These are phyloP conservation scores for Phaeomoniella chlamydospora DNA, from an alignment of 2,329 filamentous ascomycete genomes.

Conservation along the genomic window DNA sequence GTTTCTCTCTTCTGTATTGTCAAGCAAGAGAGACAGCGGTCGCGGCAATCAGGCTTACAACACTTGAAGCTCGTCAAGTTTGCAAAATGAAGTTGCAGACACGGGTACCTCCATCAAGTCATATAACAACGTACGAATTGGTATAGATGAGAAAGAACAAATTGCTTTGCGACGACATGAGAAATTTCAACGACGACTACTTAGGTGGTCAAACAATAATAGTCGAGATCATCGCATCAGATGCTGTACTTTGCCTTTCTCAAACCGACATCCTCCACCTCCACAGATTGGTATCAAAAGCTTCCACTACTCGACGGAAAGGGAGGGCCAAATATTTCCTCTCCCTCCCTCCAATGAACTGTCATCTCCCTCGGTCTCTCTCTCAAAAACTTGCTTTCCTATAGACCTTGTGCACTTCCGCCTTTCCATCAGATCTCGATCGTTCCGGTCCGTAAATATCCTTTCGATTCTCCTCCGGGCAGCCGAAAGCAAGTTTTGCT, in stretches of 20 bases:
- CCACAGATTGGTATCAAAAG: not conserved
- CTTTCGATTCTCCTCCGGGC: not conserved
- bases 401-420: not conserved
- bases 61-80: too few species aligned
- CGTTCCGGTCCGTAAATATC: conserved; percentile 1
- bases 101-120: too few species aligned
- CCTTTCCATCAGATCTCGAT: not conserved
- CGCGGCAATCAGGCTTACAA: too few species aligned
- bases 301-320: not conserved
- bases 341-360: not conserved
- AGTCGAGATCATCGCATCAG: not conserved
- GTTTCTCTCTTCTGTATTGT: too few species aligned
- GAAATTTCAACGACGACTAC: too few species aligned
- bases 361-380: not conserved
- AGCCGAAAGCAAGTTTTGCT: not conserved
- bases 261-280: not conserved
- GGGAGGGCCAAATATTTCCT: not conserved
- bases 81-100: too few species aligned
- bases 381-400: not conserved
- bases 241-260: not conserved
- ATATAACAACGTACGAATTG: too few species aligned
- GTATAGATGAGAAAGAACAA: too few species aligned
- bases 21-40: too few species aligned
- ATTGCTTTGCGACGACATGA: too few species aligned
- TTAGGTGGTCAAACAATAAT: too few species aligned